These are phyloP conservation scores for Primulina eburnea DNA, from an alignment of 257 asterid genomes.

Conservation along the genomic window DNA sequence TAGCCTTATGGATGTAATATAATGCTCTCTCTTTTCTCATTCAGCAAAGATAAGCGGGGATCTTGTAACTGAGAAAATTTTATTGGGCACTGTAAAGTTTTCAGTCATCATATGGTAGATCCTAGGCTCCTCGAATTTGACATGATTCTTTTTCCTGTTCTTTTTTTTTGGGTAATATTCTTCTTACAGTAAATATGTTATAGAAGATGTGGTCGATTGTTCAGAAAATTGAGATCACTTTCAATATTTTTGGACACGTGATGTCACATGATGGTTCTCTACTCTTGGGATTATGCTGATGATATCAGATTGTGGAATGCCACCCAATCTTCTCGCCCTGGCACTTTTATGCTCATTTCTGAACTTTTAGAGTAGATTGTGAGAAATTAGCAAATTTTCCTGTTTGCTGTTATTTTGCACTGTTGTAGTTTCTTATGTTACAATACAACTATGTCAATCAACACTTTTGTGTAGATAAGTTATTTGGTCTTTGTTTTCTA, in stretches of 20 bases:
- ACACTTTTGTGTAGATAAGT: neutral
- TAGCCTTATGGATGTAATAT: too few relatives aligned
- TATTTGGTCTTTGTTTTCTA: too few relatives aligned
- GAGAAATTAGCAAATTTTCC: neutral
- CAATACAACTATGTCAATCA: neutral
- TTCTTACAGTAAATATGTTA: neutral
- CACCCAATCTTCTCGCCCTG: conserved; percentile 25
- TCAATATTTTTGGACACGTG: conserved; percentile 43
- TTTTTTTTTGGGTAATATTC: neutral
- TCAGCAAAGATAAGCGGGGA: too few relatives aligned
- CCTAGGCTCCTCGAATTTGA: neutral
- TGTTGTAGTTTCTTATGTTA: neutral
- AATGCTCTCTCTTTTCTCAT: too few relatives aligned
- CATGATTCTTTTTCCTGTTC: neutral
- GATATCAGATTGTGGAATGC: conserved; percentile 44
- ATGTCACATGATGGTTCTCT: conserved; percentile 40
- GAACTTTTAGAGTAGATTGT: neutral
- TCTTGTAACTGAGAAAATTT: neutral
- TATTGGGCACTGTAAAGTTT: neutral
- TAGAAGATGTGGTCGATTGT: conserved; percentile 8
- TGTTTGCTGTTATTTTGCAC: neutral
- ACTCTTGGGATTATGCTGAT: conserved; percentile 48
- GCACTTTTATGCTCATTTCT: conserved; percentile 32
- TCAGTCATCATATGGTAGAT: neutral
- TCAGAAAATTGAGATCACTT: conserved; percentile 23